Evolutionary conservation across 1,139 yeast species (phyloP).

Genomic region (Scheffersomyces cryptocercus): DNA sequence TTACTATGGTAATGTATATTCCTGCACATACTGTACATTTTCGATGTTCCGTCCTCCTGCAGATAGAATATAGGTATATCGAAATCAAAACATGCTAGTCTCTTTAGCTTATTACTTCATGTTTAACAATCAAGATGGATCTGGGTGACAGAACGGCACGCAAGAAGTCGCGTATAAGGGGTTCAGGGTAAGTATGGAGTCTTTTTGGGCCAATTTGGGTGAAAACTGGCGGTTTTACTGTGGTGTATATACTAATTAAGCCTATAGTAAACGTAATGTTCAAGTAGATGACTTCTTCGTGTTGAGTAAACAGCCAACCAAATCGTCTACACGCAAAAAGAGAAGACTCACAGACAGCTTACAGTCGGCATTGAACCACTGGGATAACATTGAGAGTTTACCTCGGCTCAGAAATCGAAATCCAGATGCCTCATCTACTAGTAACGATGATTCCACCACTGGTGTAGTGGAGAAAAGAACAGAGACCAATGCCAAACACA

Average conservation of each 20-base stretch:
- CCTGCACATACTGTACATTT: no score
- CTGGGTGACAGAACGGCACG: conserved; percentile 19
- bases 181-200: conserved; percentile 39
- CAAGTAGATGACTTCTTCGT: conserved; percentile 13
- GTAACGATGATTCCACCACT: no score
- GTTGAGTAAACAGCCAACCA: conserved; percentile 6
- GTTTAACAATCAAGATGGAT: conserved; percentile 2
- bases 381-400: conserved; percentile 22
- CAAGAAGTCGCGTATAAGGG: conserved; percentile 34
- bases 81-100: background rate
- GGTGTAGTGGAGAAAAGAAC: background rate
- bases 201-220: conserved; percentile 5
- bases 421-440: background rate
- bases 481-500: background rate
- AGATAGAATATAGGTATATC: background rate
- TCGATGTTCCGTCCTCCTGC: background rate
- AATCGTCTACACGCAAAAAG: conserved; percentile 1
- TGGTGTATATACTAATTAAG: conserved; percentile 9
- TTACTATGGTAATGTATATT: no score
- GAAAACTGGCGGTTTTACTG: background rate
- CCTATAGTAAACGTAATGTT: conserved; percentile 14
- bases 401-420: conserved; percentile 20
- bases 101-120: background rate
- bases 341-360: conserved; percentile 10
- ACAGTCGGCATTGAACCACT: conserved; percentile 26